A percentile compares a stretch with the other conserved stretches of the same genome.
Evolutionary conservation across 2,329 filamentous ascomycete genomes (phyloP).

Genomic region (Fusarium floridanum): DNA sequence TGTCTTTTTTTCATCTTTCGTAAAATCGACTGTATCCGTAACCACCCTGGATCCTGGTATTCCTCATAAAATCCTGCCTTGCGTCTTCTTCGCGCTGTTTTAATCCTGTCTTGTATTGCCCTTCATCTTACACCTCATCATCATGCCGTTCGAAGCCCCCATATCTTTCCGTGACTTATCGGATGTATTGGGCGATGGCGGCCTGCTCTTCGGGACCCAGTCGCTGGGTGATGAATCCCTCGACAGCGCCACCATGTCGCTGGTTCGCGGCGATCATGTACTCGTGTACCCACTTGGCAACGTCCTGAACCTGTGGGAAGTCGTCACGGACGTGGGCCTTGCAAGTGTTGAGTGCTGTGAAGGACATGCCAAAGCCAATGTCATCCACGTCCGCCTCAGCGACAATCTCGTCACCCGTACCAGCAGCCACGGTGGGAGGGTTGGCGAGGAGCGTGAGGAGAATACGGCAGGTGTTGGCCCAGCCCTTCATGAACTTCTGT

Average conservation of each 20-base stretch:
- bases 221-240: slow-evolving; percentile 77
- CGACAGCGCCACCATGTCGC: slow-evolving; percentile 78
- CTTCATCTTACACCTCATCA: neutral
- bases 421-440: slow-evolving; percentile 76
- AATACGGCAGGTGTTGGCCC: slow-evolving; percentile 90
- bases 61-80: neutral
- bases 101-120: neutral
- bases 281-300: slow-evolving; percentile 85
- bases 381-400: slow-evolving; percentile 94
- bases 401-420: slow-evolving; percentile 80
- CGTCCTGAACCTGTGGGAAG: slow-evolving; percentile 86
- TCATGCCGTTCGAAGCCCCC: neutral
- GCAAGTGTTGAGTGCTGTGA: slow-evolving; percentile 93
- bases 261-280: slow-evolving; percentile 84
- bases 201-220: slow-evolving; percentile 72
- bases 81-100: neutral
- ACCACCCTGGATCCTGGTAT: slow-evolving; percentile 3
- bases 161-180: slow-evolving; percentile 41
- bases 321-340: slow-evolving; percentile 80
- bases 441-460: slow-evolving; percentile 91
- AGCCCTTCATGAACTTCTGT: slow-evolving; percentile 86
- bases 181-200: slow-evolving; percentile 65
- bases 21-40: slow-evolving; percentile 1
- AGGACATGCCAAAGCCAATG: slow-evolving; percentile 93
- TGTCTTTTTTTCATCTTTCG: neutral